A percentile compares a stretch with the other conserved stretches of the same genome.
phyloP scores from a whole-genome alignment of 2,329 filamentous ascomycete genomes.

The Neurospora sp. region DNA sequence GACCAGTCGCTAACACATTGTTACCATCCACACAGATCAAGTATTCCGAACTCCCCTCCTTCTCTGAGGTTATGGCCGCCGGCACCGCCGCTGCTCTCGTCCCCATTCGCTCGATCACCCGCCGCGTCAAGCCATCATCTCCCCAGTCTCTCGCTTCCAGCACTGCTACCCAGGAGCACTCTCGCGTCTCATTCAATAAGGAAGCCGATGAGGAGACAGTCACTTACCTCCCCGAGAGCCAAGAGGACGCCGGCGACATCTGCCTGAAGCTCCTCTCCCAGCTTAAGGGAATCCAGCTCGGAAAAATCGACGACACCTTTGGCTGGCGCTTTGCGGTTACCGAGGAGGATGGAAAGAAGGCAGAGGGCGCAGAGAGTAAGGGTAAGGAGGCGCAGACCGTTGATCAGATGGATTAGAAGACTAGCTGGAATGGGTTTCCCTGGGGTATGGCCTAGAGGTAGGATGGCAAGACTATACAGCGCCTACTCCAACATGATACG shows the following conservation, averaged over 20 bases:
- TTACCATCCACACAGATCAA: conserved; percentile 25
- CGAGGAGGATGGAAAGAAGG: conserved; percentile 34
- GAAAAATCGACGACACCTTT: conserved; percentile 66
- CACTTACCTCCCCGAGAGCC: conserved; percentile 42
- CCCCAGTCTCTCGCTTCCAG: conserved; percentile 29
- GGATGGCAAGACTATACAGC: neutral
- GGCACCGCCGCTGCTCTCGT: conserved; percentile 88
- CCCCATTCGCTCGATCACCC: conserved; percentile 82
- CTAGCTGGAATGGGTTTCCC: neutral
- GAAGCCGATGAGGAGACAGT: conserved; percentile 36
- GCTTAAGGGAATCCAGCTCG: conserved; percentile 77
- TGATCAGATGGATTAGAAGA: conserved; percentile 27
- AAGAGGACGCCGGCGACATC: conserved; percentile 62
- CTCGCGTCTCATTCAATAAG: conserved; percentile 26
- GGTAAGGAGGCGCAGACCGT: conserved; percentile 18
- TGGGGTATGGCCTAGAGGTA: neutral
- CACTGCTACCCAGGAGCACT: conserved; percentile 20
- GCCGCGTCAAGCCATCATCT: conserved; percentile 34
- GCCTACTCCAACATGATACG: neutral
- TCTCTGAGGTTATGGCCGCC: conserved; percentile 78
- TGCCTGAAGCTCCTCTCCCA: conserved; percentile 63
- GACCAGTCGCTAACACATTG: neutral
- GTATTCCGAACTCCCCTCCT: conserved; percentile 51
- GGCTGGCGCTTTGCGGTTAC: conserved; percentile 53
- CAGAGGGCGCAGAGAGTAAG: conserved; percentile 18